Percentiles rank a stretch among this genome's conserved stretches.
Evolutionary conservation across 345 rosid genomes (phyloP).

Genomic region (Erodium maritimum): DNA sequence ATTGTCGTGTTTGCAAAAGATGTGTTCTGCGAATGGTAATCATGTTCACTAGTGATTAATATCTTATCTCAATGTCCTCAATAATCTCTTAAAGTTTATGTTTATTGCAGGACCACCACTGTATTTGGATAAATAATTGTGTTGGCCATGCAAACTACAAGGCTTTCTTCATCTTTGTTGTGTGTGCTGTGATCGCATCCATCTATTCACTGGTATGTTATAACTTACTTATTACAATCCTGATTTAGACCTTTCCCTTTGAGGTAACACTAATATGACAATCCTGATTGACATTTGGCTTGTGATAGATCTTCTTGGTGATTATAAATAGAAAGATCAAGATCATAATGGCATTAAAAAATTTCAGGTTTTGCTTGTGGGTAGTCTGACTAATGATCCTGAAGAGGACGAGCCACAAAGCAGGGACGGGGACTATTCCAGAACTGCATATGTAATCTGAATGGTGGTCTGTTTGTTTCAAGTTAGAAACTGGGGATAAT

Average conservation of each 20-base stretch:
- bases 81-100: conserved; percentile 21
- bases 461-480: conserved; percentile 1
- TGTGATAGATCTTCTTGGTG: background rate
- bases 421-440: conserved; percentile 31
- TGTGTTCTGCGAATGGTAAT: conserved; percentile 85
- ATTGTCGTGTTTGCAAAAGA: conserved; percentile 88
- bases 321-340: background rate
- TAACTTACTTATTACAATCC: background rate
- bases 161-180: conserved; percentile 70
- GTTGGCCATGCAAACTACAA: conserved; percentile 92
- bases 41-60: conserved; percentile 12
- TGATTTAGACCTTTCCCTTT: background rate
- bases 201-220: conserved; percentile 68
- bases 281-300: background rate
- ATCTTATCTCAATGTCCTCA: conserved; percentile 14
- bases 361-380: conserved; percentile 71
- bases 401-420: conserved; percentile 47
- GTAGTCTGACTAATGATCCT: conserved; percentile 62
- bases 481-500: conserved; percentile 6
- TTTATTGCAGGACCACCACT: conserved; percentile 88
- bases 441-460: conserved; percentile 51
- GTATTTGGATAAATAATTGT: conserved; percentile 94
- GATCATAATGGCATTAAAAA: background rate
- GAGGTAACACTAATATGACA: background rate
- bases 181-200: conserved; percentile 61